These are phyloP conservation scores for Aspergillus caelatus DNA, from an alignment of 2,329 filamentous ascomycete genomes.

Conservation along the genomic window DNA sequence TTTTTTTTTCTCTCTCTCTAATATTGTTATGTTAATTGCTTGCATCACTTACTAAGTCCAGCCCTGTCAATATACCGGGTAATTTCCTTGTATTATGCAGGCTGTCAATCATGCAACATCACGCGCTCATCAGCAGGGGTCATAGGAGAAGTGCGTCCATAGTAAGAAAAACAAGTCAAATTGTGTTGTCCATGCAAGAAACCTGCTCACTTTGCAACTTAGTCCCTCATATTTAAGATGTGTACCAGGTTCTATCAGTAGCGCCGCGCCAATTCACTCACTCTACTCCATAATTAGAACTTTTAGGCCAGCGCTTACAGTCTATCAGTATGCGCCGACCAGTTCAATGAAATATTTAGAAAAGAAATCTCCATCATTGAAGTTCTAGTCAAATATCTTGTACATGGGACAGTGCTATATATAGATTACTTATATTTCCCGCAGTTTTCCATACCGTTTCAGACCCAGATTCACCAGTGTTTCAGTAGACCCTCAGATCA, in stretches of 20 bases:
- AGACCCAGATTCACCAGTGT: background rate
- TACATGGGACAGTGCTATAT: background rate
- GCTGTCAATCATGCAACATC: background rate
- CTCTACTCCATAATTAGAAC: background rate
- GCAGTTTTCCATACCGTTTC: background rate
- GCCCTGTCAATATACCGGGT: background rate
- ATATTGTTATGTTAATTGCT: background rate
- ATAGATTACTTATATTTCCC: background rate
- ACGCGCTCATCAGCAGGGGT: background rate
- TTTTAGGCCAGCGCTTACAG: background rate
- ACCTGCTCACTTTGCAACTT: background rate
- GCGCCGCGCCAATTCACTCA: background rate
- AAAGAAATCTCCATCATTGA: background rate
- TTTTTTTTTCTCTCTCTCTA: background rate
- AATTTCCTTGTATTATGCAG: background rate
- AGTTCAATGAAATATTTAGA: background rate
- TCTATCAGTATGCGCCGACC: background rate
- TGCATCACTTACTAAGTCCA: background rate
- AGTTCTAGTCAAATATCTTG: background rate
- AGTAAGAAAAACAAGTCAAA: background rate
- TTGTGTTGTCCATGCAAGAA: background rate
- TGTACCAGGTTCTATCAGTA: background rate
- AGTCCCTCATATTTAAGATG: background rate
- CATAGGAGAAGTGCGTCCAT: too few relatives aligned
- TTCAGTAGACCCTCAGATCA: slow-evolving; percentile 34